Conservation (phyloP, 345 rosid species). For the Boechera stricta region DNA sequence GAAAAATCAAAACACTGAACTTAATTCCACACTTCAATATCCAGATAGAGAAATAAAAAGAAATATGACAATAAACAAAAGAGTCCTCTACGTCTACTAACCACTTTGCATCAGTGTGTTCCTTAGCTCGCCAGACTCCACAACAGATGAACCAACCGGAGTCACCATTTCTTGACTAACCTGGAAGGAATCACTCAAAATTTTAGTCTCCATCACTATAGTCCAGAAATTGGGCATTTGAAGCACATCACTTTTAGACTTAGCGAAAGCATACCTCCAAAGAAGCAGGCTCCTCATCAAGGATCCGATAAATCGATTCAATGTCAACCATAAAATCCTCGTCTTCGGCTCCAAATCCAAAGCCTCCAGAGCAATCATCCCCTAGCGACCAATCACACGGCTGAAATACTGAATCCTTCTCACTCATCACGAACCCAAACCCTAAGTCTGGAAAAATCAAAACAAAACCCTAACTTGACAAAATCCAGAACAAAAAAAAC, state of each 20-base stretch:
- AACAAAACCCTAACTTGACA: neutral
- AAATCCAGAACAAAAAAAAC: neutral
- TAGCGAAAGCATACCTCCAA: constrained; percentile 41
- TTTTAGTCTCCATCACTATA: constrained; percentile 4
- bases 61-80: neutral
- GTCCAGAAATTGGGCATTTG: constrained; percentile 11
- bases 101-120: constrained; percentile 45
- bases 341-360: constrained; percentile 12
- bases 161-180: constrained; percentile 31
- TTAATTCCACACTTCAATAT: neutral
- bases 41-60: neutral
- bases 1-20: neutral
- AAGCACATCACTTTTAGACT: neutral
- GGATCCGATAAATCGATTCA: constrained; percentile 37
- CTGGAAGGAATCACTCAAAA: constrained; percentile 38
- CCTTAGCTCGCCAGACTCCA: constrained; percentile 25
- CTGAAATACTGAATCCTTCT: constrained; percentile 18
- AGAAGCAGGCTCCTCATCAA: constrained; percentile 41
- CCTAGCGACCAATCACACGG: constrained; percentile 10
- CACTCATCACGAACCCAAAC: constrained; percentile 43
- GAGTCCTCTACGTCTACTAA: constrained; percentile 32
- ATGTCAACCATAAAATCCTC: constrained; percentile 43
- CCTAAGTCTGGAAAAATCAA: neutral
- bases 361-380: constrained; percentile 17
- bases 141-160: constrained; percentile 30